A percentile compares a stretch with the other conserved stretches of the same genome.
These are phyloP conservation scores for Yueomyces sp. DNA, from an alignment of 805 yeast genomes.

Conservation along the genomic window DNA sequence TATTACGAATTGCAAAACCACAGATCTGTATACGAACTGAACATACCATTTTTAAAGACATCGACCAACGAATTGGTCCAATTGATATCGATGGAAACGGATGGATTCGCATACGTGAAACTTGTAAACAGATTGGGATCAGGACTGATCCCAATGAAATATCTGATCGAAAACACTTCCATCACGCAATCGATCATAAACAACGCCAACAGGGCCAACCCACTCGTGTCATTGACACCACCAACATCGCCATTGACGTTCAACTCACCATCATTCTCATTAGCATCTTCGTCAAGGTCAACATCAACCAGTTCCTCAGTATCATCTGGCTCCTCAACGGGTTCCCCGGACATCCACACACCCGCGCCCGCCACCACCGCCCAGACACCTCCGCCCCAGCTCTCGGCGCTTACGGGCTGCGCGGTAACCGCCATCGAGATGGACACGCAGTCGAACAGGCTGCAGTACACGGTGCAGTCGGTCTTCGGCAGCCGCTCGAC, in stretches of 20 bases:
- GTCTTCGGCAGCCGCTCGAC: no score
- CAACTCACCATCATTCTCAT: constrained; percentile 6
- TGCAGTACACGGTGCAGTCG: no score
- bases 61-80: constrained; percentile 6
- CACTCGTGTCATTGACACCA: constrained; percentile 6
- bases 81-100: constrained; percentile 5
- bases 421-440: no score
- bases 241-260: constrained; percentile 13
- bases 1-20: no score
- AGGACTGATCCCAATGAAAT: constrained; percentile 5
- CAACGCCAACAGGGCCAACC: background rate
- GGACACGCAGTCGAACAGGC: no score
- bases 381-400: no score
- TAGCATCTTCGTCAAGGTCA: constrained; percentile 6
- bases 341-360: no score
- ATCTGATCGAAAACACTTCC: constrained; percentile 4
- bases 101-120: constrained; percentile 5
- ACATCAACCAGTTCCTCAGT: background rate
- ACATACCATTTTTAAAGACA: background rate
- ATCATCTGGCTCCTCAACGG: background rate
- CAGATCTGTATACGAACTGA: no score
- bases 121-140: constrained; percentile 6
- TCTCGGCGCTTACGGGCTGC: no score
- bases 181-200: background rate
- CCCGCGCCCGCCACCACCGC: no score